Conservation (phyloP, 805 yeast genomes). For the Torulaspora microellipsoides region DNA sequence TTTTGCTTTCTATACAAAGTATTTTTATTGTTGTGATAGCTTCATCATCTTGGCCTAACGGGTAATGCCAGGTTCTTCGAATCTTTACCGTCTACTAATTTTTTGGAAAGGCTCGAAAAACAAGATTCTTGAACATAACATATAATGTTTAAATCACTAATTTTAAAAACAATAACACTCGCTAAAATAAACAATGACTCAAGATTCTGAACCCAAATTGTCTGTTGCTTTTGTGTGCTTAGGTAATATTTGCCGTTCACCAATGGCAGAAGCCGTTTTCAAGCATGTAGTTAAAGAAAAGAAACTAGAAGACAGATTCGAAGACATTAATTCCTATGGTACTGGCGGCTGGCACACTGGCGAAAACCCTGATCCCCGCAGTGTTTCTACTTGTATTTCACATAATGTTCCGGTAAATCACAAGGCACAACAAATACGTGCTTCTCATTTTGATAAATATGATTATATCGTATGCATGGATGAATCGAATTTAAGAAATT, state of each 20-base stretch:
- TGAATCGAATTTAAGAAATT: slow-evolving; percentile 49
- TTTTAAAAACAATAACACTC: not conserved
- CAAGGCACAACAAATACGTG: slow-evolving; percentile 60
- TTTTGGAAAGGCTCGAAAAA: too few species aligned
- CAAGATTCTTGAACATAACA: too few species aligned
- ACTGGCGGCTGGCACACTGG: slow-evolving; percentile 84
- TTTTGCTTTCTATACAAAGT: too few species aligned
- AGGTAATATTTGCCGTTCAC: slow-evolving; percentile 92
- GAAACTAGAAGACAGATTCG: slow-evolving; percentile 39
- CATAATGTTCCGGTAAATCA: slow-evolving; percentile 76
- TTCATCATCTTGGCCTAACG: too few species aligned
- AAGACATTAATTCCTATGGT: slow-evolving; percentile 77
- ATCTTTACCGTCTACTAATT: too few species aligned
- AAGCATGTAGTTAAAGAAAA: slow-evolving; percentile 54
- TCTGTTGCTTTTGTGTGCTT: slow-evolving; percentile 87
- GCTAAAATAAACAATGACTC: slow-evolving; percentile 10
- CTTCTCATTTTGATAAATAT: slow-evolving; percentile 49
- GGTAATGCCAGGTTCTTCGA: too few species aligned
- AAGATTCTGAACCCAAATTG: slow-evolving; percentile 22
- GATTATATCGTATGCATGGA: slow-evolving; percentile 74
- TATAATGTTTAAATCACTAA: too few species aligned
- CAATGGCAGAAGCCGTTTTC: slow-evolving; percentile 97
- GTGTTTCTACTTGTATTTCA: slow-evolving; percentile 58
- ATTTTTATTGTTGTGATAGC: too few species aligned
- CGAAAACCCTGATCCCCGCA: slow-evolving; percentile 73